A percentile compares a stretch with the other conserved stretches of the same genome.
phyloP scores from a whole-genome alignment of 2,329 filamentous ascomycete genomes.

The Ploettnerulaceae sp. region DNA sequence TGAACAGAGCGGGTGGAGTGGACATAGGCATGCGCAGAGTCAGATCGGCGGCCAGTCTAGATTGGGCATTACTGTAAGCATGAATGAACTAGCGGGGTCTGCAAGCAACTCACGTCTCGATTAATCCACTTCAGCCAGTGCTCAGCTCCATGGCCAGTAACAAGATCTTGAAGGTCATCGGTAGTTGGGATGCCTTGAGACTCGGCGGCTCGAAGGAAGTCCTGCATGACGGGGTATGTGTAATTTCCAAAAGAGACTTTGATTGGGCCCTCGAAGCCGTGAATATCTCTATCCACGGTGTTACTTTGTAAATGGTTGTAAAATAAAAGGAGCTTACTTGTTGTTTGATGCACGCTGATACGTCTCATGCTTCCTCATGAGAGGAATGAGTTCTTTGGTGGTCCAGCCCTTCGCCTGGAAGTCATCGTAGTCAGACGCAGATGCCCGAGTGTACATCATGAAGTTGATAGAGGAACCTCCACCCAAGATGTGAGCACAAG shows the following conservation, averaged over 20 bases:
- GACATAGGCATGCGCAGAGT: slow-evolving; percentile 73
- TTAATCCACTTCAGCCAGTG: slow-evolving; percentile 89
- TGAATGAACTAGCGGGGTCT: not conserved
- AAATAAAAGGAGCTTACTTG: slow-evolving; percentile 34
- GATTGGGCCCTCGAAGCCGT: slow-evolving; percentile 71
- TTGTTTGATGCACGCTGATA: slow-evolving; percentile 52
- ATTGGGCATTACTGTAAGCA: not conserved
- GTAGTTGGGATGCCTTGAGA: slow-evolving; percentile 70
- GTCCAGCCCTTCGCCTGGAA: slow-evolving; percentile 52
- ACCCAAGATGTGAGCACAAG: slow-evolving; percentile 49
- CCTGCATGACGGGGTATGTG: slow-evolving; percentile 76
- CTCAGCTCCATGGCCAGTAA: slow-evolving; percentile 64
- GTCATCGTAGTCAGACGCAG: slow-evolving; percentile 45
- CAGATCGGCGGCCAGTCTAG: slow-evolving; percentile 64
- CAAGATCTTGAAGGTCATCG: slow-evolving; percentile 71
- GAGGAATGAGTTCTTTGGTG: slow-evolving; percentile 48
- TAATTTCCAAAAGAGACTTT: slow-evolving; percentile 57
- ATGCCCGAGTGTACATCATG: slow-evolving; percentile 48
- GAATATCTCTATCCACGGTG: slow-evolving; percentile 48
- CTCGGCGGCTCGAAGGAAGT: slow-evolving; percentile 69
- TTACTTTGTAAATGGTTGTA: slow-evolving; percentile 2
- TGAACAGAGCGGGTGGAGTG: slow-evolving; percentile 67
- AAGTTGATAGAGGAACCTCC: slow-evolving; percentile 59
- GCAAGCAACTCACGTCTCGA: slow-evolving; percentile 43
- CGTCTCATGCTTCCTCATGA: slow-evolving; percentile 54